phyloP scores from a whole-genome alignment of 306 rosid genomes.

The Medicago lupulina region DNA sequence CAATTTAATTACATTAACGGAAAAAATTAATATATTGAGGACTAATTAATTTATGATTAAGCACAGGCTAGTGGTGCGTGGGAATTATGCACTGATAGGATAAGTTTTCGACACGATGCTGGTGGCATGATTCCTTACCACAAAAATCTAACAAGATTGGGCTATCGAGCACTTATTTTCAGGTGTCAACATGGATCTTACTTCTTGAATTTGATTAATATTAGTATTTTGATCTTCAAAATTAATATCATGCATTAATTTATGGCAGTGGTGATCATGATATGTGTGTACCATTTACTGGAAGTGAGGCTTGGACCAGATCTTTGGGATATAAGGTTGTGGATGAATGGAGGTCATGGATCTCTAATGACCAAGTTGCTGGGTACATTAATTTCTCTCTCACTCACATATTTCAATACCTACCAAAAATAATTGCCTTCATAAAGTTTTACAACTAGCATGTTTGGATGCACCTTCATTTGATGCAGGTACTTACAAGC shows the following conservation, averaged over 20 bases:
- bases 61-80: slow-evolving; percentile 63
- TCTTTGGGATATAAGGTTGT: slow-evolving; percentile 65
- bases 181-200: slow-evolving; percentile 40
- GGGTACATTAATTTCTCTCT: slow-evolving; percentile 50
- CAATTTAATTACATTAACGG: background rate
- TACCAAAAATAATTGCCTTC: background rate
- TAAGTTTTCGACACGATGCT: slow-evolving; percentile 44
- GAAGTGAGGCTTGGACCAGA: slow-evolving; percentile 77
- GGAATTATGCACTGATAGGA: slow-evolving; percentile 64
- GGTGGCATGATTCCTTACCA: slow-evolving; percentile 90
- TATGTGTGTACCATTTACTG: slow-evolving; percentile 86
- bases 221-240: background rate
- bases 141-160: slow-evolving; percentile 56
- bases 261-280: slow-evolving; percentile 78
- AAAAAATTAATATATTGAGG: background rate
- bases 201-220: background rate
- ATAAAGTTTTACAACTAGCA: background rate
- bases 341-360: slow-evolving; percentile 76
- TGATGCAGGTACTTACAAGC: slow-evolving; percentile 44
- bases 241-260: background rate
- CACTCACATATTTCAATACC: background rate
- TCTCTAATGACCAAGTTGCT: slow-evolving; percentile 59
- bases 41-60: background rate
- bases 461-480: background rate
- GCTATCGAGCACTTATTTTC: slow-evolving; percentile 67